Percentiles rank a stretch among this genome's conserved stretches.
phyloP scores from a whole-genome alignment of 805 yeast species.

The Starmerella floricola region DNA sequence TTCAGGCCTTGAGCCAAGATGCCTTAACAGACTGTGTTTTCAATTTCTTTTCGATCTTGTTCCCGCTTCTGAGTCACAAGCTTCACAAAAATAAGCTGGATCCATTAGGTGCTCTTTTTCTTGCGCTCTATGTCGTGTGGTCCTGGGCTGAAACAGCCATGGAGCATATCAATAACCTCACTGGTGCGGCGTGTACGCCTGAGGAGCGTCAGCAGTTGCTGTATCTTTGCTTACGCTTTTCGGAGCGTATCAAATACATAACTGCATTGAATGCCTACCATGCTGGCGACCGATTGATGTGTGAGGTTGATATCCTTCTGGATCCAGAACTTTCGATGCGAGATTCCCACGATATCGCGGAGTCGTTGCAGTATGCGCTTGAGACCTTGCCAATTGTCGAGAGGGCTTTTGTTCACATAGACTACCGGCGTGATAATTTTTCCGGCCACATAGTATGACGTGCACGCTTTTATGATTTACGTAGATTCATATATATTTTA shows the following conservation, averaged over 20 bases:
- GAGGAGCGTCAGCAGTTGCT: slow-evolving; percentile 54
- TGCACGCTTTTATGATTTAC: too few relatives aligned
- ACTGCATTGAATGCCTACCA: slow-evolving; percentile 63
- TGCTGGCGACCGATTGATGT: slow-evolving; percentile 64
- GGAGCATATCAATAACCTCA: slow-evolving; percentile 61
- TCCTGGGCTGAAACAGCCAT: slow-evolving; percentile 56
- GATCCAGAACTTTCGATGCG: slow-evolving; percentile 41
- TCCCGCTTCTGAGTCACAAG: slow-evolving; percentile 51
- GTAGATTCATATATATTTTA: too few relatives aligned
- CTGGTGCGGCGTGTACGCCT: slow-evolving; percentile 58
- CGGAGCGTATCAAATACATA: slow-evolving; percentile 50
- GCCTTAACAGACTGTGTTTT: slow-evolving; percentile 68
- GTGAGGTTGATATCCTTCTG: slow-evolving; percentile 61
- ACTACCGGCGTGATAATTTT: slow-evolving; percentile 33
- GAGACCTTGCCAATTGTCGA: slow-evolving; percentile 69
- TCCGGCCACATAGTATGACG: slow-evolving; percentile 27
- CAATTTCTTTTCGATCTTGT: slow-evolving; percentile 55
- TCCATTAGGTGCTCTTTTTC: slow-evolving; percentile 55
- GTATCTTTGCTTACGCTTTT: slow-evolving; percentile 56
- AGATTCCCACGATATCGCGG: slow-evolving; percentile 72
- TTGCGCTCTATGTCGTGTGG: slow-evolving; percentile 48
- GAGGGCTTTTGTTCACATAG: slow-evolving; percentile 71
- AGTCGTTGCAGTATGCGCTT: slow-evolving; percentile 66
- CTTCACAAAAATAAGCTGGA: slow-evolving; percentile 57
- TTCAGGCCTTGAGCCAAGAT: slow-evolving; percentile 71